These are phyloP conservation scores for Talaromyces adpressus DNA, from an alignment of 495 filamentous ascomycete genomes.

Conservation along the genomic window DNA sequence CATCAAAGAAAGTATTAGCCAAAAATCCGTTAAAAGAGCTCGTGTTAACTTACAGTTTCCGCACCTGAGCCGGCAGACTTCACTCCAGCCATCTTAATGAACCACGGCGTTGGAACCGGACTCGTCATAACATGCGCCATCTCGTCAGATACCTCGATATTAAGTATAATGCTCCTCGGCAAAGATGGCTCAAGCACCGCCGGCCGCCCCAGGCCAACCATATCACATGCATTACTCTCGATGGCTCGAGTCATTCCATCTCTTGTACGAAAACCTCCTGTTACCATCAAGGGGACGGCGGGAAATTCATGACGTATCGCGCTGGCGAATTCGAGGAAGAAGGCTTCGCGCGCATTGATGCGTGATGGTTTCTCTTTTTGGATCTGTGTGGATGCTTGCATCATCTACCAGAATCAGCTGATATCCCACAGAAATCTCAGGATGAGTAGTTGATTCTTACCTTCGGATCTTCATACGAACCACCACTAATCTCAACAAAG, in stretches of 20 bases:
- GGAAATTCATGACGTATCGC: conserved; percentile 38
- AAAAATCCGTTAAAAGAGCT: too few relatives aligned
- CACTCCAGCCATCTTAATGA: too few relatives aligned
- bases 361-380: conserved; percentile 10
- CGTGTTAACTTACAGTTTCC: too few relatives aligned
- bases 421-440: background rate
- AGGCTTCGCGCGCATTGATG: conserved; percentile 47
- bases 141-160: background rate
- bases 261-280: conserved; percentile 49
- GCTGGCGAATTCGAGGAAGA: conserved; percentile 52
- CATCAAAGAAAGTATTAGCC: too few relatives aligned
- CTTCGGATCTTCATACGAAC: conserved; percentile 46
- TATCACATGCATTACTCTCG: conserved; percentile 45
- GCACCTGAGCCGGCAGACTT: too few relatives aligned
- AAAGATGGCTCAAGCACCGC: conserved; percentile 42
- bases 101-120: too few relatives aligned
- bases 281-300: conserved; percentile 40
- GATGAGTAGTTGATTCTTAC: conserved; percentile 13
- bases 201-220: conserved; percentile 51
- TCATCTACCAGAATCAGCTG: conserved; percentile 6
- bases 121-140: too few relatives aligned
- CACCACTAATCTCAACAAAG: conserved; percentile 58
- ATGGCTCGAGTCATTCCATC: conserved; percentile 48
- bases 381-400: conserved; percentile 9
- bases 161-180: conserved; percentile 16